These are phyloP conservation scores for Clonostachys chloroleuca DNA, from an alignment of 2,329 filamentous ascomycete species.

Conservation along the genomic window DNA sequence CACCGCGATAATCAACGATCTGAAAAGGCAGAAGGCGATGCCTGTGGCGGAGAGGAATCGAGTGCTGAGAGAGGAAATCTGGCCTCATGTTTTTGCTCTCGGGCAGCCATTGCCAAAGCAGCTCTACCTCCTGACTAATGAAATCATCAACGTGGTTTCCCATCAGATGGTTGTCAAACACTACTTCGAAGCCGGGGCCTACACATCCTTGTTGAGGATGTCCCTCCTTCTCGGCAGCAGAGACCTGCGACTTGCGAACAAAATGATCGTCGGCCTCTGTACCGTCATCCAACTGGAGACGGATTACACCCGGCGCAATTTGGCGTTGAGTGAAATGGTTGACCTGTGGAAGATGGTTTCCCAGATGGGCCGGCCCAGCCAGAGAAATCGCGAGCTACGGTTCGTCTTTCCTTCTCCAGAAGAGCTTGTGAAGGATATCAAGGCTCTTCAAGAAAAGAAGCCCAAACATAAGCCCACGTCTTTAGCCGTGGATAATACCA, in stretches of 20 bases:
- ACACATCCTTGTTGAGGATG: no score
- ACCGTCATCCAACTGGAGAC: slow-evolving; percentile 21
- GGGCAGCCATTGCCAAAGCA: slow-evolving; percentile 18
- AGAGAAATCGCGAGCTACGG: slow-evolving; percentile 7
- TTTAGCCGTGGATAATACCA: no score
- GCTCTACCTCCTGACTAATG: slow-evolving; percentile 10
- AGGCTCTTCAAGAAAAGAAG: neutral
- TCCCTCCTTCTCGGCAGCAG: no score
- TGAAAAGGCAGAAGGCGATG: neutral
- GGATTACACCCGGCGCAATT: slow-evolving; percentile 17
- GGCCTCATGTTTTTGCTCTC: slow-evolving; percentile 18
- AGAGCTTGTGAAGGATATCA: neutral
- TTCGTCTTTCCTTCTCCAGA: slow-evolving; percentile 19
- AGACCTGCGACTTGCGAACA: no score
- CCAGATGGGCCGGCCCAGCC: slow-evolving; percentile 20
- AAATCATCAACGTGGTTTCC: slow-evolving; percentile 10
- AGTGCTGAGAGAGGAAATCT: slow-evolving; percentile 18
- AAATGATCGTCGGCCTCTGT: slow-evolving; percentile 10
- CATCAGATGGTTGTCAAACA: slow-evolving; percentile 13
- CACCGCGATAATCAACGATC: slow-evolving; percentile 15
- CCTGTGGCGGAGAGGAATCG: slow-evolving; percentile 10
- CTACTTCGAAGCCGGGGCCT: slow-evolving; percentile 10
- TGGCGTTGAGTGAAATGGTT: slow-evolving; percentile 16
- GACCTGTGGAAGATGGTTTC: slow-evolving; percentile 30
- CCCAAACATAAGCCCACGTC: no score